These are phyloP conservation scores for Neofusicoccum umdonicola DNA, from an alignment of 2,329 filamentous ascomycete species.

Conservation along the genomic window DNA sequence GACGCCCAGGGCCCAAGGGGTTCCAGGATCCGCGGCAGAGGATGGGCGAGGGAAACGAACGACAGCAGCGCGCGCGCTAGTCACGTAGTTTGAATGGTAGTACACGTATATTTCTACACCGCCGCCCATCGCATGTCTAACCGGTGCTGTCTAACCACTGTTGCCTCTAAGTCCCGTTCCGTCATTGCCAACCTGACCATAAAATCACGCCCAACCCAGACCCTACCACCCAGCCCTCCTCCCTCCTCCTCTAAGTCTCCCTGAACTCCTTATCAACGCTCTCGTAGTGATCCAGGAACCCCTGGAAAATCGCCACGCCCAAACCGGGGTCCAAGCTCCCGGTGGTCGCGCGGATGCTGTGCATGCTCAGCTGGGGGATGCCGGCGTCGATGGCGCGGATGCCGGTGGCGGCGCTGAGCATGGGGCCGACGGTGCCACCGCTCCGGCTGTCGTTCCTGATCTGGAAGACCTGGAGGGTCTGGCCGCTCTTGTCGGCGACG, in stretches of 20 bases:
- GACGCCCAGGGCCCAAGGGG: too few species aligned
- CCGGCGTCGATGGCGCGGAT: conserved; percentile 83
- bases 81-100: background rate
- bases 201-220: background rate
- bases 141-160: too few species aligned
- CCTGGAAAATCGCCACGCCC: conserved; percentile 84
- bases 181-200: too few species aligned
- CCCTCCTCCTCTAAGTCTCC: background rate
- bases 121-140: too few species aligned
- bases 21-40: too few species aligned
- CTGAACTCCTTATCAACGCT: conserved; percentile 76
- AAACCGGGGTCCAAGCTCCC: conserved; percentile 82
- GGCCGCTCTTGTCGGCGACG: conserved; percentile 70
- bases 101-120: background rate
- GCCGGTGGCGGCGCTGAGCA: conserved; percentile 77
- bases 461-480: conserved; percentile 82
- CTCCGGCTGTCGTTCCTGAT: conserved; percentile 88
- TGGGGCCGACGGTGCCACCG: conserved; percentile 93
- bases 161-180: background rate
- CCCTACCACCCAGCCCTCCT: background rate
- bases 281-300: conserved; percentile 84
- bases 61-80: too few species aligned
- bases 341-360: conserved; percentile 84
- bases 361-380: conserved; percentile 91
- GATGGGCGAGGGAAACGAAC: too few species aligned